Conservation (phyloP, 169 alveolate genomes). For the Cryptosporidium andersoni region DNA sequence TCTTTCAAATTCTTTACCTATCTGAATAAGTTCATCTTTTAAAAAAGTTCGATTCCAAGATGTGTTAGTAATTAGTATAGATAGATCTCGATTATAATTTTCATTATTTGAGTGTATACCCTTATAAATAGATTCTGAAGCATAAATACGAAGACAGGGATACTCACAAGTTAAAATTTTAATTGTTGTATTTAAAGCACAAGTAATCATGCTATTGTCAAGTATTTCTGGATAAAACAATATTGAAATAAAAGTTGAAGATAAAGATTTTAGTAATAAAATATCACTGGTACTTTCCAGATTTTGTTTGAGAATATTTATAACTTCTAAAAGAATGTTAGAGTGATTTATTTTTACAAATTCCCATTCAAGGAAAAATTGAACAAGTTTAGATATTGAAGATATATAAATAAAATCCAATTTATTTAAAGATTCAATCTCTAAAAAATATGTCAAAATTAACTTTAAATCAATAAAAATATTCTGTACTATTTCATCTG, state of each 20-base stretch:
- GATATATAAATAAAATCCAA: no score
- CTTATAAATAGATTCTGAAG: conserved; percentile 35
- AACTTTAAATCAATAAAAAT: no score
- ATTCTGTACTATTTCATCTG: not conserved
- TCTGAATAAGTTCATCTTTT: no score
- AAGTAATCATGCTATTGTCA: not conserved
- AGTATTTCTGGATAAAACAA: conserved; percentile 6
- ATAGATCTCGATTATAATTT: not conserved
- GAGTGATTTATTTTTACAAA: no score
- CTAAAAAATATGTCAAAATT: no score
- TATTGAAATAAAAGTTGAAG: conserved; percentile 10
- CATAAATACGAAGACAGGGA: conserved; percentile 40
- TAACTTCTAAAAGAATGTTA: not conserved
- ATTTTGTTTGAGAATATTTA: not conserved
- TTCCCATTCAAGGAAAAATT: no score
- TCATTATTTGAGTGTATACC: not conserved
- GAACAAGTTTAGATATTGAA: no score
- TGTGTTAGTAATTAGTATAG: no score
- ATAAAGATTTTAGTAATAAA: conserved; percentile 8
- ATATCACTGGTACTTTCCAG: conserved; percentile 1
- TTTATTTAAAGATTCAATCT: no score
- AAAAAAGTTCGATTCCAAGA: no score
- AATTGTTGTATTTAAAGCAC: not conserved
- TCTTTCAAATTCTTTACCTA: no score
- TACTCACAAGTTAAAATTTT: not conserved